phyloP scores from a whole-genome alignment of 345 rosid species.

The Brassica nigra region DNA sequence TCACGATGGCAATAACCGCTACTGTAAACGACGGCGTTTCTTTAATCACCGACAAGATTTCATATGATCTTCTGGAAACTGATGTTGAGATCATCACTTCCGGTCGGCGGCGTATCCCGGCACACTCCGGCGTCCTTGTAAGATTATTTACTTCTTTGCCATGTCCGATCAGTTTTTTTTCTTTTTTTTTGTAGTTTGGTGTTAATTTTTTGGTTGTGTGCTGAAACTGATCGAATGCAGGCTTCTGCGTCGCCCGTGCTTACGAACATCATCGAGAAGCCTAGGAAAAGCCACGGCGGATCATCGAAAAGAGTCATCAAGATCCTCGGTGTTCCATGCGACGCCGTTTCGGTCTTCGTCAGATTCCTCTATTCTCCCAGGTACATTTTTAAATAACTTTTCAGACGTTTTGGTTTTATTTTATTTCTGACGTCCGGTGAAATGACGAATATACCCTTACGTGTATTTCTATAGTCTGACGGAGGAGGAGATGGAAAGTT shows the following conservation, averaged over 20 bases:
- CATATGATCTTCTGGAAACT: slow-evolving; percentile 45
- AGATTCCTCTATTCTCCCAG: slow-evolving; percentile 67
- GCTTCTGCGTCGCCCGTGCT: slow-evolving; percentile 71
- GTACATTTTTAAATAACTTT: slow-evolving; percentile 34
- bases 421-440: background rate
- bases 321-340: slow-evolving; percentile 81
- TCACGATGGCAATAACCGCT: slow-evolving; percentile 31
- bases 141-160: background rate
- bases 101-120: slow-evolving; percentile 68
- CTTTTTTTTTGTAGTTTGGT: background rate
- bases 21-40: background rate
- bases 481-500: slow-evolving; percentile 64
- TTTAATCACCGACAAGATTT: slow-evolving; percentile 6
- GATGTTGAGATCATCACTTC: slow-evolving; percentile 73
- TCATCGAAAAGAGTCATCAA: slow-evolving; percentile 54
- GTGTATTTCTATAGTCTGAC: slow-evolving; percentile 45
- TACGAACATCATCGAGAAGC: slow-evolving; percentile 52
- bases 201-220: background rate
- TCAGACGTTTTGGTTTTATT: background rate
- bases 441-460: slow-evolving; percentile 17
- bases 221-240: slow-evolving; percentile 35
- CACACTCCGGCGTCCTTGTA: slow-evolving; percentile 71
- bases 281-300: slow-evolving; percentile 52
- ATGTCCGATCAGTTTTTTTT: background rate
- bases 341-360: slow-evolving; percentile 71